Conservation (phyloP, 768 basidiomycete genomes). For the Podaxis sp. region DNA sequence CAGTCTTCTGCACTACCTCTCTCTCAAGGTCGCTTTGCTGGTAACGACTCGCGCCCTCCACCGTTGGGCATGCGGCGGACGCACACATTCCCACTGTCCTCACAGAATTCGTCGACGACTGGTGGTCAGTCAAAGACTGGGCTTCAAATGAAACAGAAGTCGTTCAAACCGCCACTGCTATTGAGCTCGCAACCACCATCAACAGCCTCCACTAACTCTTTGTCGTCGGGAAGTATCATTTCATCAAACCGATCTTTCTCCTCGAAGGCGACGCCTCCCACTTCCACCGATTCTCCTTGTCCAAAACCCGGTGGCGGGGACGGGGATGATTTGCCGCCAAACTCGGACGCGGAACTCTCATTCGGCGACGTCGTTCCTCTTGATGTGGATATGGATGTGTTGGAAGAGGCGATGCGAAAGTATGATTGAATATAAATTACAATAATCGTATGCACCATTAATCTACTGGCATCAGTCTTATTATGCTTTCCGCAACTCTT, state of each 20-base stretch:
- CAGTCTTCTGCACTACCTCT: constrained; percentile 17
- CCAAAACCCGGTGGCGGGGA: not conserved
- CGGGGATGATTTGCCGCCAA: not conserved
- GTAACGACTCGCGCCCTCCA: constrained; percentile 25
- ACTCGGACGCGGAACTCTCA: constrained; percentile 25
- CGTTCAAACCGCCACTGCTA: constrained; percentile 36
- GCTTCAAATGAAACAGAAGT: constrained; percentile 31
- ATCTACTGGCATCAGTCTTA: constrained; percentile 4
- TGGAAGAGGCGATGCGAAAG: constrained; percentile 31
- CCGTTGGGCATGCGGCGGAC: constrained; percentile 39
- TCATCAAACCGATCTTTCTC: not conserved
- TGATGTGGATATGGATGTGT: constrained; percentile 26
- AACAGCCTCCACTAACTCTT: not conserved
- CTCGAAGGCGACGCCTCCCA: not conserved
- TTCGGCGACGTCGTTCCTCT: constrained; percentile 18
- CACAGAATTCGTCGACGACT: constrained; percentile 13
- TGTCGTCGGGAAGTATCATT: not conserved
- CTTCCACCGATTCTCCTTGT: not conserved
- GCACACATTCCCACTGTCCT: constrained; percentile 20
- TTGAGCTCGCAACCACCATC: constrained; percentile 20
- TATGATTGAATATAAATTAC: constrained; percentile 26
- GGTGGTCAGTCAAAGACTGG: constrained; percentile 1
- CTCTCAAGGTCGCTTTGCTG: not conserved
- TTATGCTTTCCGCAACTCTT: not conserved
- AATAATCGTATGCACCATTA: not conserved